Percentiles rank a stretch among this genome's conserved stretches.
phyloP scores from a whole-genome alignment of 73 alveolate species.

The Paramecium caudatum region DNA sequence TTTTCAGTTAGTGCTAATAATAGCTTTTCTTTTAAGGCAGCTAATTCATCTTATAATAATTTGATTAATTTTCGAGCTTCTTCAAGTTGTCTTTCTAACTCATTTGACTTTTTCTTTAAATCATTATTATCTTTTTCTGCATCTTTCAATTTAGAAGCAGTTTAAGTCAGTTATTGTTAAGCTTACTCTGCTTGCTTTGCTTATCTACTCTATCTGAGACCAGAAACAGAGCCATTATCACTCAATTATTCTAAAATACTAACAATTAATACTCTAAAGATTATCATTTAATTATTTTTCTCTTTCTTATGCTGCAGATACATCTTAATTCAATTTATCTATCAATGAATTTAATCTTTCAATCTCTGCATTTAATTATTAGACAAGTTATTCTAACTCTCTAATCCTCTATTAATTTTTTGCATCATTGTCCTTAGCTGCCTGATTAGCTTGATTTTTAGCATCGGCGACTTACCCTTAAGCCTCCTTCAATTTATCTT shows the following conservation, averaged over 20 bases:
- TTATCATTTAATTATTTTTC: constrained; percentile 36
- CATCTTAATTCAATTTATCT: constrained; percentile 55
- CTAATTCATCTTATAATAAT: constrained; percentile 38
- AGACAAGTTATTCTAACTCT: not conserved
- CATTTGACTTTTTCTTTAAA: not conserved
- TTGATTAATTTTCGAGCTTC: not conserved
- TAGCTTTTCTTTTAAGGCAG: constrained; percentile 46
- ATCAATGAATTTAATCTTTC: constrained; percentile 42
- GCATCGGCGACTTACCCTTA: constrained; percentile 17
- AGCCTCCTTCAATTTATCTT: constrained; percentile 2
- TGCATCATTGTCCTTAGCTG: constrained; percentile 46
- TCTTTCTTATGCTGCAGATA: not conserved
- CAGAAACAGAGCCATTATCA: constrained; percentile 11
- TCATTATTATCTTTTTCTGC: constrained; percentile 35
- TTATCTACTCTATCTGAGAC: not conserved
- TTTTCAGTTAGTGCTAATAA: constrained; percentile 47
- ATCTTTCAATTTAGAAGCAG: constrained; percentile 31
- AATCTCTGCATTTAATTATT: constrained; percentile 30
- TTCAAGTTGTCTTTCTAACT: constrained; percentile 35
- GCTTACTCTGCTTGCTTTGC: constrained; percentile 46
- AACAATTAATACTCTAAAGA: not conserved
- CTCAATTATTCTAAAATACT: constrained; percentile 10
- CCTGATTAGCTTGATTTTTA: not conserved
- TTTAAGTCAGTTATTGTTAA: not conserved
- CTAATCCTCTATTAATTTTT: not conserved